A percentile compares a stretch with the other conserved stretches of the same genome.
Evolutionary conservation across 2,329 filamentous ascomycete species (phyloP).

Genomic region (Verticillium longisporum): DNA sequence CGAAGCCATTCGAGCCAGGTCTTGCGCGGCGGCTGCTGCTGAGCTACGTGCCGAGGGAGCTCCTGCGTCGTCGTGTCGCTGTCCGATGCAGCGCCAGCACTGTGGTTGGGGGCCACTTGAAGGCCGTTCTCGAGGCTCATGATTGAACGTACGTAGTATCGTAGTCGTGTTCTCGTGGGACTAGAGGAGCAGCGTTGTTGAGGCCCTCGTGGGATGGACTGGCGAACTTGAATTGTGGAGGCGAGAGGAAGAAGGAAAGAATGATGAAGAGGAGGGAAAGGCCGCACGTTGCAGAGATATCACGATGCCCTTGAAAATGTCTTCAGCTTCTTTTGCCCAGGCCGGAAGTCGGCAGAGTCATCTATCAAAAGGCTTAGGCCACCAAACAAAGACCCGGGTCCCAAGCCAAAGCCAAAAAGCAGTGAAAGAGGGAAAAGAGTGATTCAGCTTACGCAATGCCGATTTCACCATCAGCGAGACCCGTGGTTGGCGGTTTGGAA

Average conservation of each 20-base stretch:
- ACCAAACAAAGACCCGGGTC: not conserved
- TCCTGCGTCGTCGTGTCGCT: conserved; percentile 1
- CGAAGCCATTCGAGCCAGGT: conserved; percentile 8
- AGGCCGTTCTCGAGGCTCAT: conserved; percentile 7
- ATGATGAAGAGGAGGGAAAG: not conserved
- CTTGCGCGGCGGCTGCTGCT: conserved; percentile 1
- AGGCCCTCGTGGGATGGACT: not conserved
- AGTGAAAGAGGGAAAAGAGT: not conserved
- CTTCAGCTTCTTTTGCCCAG: not conserved
- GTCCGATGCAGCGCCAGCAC: conserved; percentile 4
- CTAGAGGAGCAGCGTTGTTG: not conserved
- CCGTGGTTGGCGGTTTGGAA: not conserved
- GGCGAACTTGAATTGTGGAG: not conserved
- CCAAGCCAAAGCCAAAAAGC: not conserved
- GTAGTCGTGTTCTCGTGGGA: too few species aligned
- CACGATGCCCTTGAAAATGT: not conserved
- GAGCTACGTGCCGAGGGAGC: not conserved
- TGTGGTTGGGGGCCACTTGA: conserved; percentile 2
- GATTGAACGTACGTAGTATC: not conserved
- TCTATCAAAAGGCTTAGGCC: not conserved
- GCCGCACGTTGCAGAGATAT: not conserved
- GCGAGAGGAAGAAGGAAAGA: not conserved
- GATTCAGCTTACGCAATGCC: not conserved
- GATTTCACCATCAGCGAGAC: not conserved
- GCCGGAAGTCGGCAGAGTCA: not conserved